These are phyloP conservation scores for Dichomitus squalens DNA, from an alignment of 1,284 basidiomycete genomes.

Conservation along the genomic window DNA sequence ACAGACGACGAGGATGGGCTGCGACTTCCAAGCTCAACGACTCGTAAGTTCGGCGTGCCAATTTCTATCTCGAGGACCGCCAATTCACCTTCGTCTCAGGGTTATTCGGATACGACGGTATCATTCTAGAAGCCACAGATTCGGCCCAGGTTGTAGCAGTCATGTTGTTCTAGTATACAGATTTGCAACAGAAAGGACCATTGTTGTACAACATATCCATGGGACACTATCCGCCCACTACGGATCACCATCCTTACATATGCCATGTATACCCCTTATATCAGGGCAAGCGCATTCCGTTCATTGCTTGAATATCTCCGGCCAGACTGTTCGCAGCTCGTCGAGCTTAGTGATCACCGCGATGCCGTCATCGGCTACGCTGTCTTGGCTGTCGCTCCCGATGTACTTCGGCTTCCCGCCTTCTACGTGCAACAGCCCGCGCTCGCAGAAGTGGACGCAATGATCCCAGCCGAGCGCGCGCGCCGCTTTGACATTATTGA, in stretches of 20 bases:
- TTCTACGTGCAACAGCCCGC: conserved; percentile 60
- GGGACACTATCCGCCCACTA: not conserved
- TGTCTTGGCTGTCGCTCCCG: conserved; percentile 38
- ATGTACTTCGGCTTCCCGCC: conserved; percentile 60
- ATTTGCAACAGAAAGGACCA: not conserved
- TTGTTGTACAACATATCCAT: not conserved
- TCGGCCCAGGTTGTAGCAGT: conserved; percentile 75
- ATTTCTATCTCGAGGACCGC: not conserved
- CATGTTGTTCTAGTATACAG: conserved; percentile 56
- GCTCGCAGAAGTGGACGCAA: conserved; percentile 75
- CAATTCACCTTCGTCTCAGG: conserved; percentile 39
- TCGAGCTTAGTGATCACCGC: conserved; percentile 55
- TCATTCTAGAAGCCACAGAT: conserved; percentile 80
- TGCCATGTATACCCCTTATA: not conserved
- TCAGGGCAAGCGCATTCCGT: not conserved
- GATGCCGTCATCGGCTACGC: conserved; percentile 44
- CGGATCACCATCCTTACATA: not conserved
- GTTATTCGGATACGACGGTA: conserved; percentile 79
- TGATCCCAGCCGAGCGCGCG: conserved; percentile 67
- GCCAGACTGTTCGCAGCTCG: conserved; percentile 68
- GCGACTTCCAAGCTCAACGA: conserved; percentile 69
- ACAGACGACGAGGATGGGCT: conserved; percentile 79
- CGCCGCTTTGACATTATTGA: conserved; percentile 68
- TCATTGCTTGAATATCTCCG: conserved; percentile 60
- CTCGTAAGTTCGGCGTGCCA: conserved; percentile 50